Evolutionary conservation across 352 stramenopile species (phyloP), one percentile per base, ranked within the genome.

Genomic region (Phytopythium cucurbitacearum): DNA sequence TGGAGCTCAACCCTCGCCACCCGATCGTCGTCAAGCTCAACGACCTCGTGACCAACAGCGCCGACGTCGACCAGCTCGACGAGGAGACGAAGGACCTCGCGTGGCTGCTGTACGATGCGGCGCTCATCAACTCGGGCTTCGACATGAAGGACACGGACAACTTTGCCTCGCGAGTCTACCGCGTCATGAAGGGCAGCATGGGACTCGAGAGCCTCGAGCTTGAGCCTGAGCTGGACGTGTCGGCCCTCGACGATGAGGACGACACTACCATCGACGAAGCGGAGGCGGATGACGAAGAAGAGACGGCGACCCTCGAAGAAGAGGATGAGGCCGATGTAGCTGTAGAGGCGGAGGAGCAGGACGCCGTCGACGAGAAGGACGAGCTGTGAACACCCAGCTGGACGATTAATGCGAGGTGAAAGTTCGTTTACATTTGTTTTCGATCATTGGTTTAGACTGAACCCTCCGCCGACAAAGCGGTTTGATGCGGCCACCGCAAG

Each of bases 1-100:
- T 99, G 62, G 97, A 99, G 79, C 76, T 99, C 15, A 99, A 99
- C 75, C 98, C 98, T 48, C 93, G 97, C 45, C 97, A 99, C 72
- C 97, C 97, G 37, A 98, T 99, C 60, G 85, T 99, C 28, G 75
- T 80, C 33, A 97, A 99, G 76, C 85, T 99, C 33, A 98, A 84
- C 68, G 89, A 82, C 32, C 58, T 91, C 28, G 83, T 97, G 35
- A 50, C 65, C 36, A 51, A 52, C 32, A 67, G 33, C 16, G 69
- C 67, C n/a, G 48, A 45, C 36, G 48, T 13, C 36, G 64, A 87
- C 33, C 64, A 75, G 59, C 76, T 96, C 8, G 80, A 88, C 16
- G 77, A 96, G 15, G 80, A 95, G 59, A 94, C 87, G 3, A 83
- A 92, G 58, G 96, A 99, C 67, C 66, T 98, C 38, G 96, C 96